Evolutionary conservation across 2,329 filamentous ascomycete genomes (phyloP).

Genomic region (Clarireedia hainanense): DNA sequence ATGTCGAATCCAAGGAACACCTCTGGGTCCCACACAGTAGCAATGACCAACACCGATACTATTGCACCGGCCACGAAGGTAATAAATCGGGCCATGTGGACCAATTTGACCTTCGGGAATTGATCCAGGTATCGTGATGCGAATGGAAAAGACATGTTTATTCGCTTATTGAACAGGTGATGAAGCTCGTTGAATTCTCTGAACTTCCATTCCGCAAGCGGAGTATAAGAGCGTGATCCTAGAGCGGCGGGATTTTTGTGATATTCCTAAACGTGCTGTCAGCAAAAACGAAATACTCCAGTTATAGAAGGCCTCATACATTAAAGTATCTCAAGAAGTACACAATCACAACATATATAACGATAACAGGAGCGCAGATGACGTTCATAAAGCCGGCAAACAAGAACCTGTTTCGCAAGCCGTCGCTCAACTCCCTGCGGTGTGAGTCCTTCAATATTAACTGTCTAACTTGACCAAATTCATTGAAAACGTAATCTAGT

Average conservation of each 20-base stretch:
- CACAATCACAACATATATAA: constrained; percentile 77
- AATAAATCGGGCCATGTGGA: constrained; percentile 75
- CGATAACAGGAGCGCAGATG: constrained; percentile 75
- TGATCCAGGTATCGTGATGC: constrained; percentile 90
- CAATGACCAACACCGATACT: constrained; percentile 74
- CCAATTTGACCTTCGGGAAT: constrained; percentile 90
- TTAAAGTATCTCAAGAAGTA: constrained; percentile 96
- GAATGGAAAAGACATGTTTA: constrained; percentile 92
- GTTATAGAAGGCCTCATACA: constrained; percentile 38
- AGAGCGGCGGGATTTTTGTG: constrained; percentile 86
- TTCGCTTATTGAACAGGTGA: constrained; percentile 81
- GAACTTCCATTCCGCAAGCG: constrained; percentile 95
- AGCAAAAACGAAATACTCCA: constrained; percentile 5
- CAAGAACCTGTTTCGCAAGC: constrained; percentile 67
- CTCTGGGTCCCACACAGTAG: constrained; percentile 83
- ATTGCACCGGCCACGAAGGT: constrained; percentile 83
- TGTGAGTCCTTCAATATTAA: constrained; percentile 80
- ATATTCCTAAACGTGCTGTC: constrained; percentile 59
- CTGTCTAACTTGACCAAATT: constrained; percentile 77
- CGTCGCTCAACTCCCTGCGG: constrained; percentile 68
- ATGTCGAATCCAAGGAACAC: constrained; percentile 89
- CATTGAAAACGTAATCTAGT: constrained; percentile 89
- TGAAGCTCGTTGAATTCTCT: constrained; percentile 95
- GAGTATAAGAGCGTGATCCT: constrained; percentile 84
- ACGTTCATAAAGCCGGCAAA: constrained; percentile 83